Evolutionary conservation across 257 asterid genomes (phyloP).

Genomic region (Solanum tacnaense): DNA sequence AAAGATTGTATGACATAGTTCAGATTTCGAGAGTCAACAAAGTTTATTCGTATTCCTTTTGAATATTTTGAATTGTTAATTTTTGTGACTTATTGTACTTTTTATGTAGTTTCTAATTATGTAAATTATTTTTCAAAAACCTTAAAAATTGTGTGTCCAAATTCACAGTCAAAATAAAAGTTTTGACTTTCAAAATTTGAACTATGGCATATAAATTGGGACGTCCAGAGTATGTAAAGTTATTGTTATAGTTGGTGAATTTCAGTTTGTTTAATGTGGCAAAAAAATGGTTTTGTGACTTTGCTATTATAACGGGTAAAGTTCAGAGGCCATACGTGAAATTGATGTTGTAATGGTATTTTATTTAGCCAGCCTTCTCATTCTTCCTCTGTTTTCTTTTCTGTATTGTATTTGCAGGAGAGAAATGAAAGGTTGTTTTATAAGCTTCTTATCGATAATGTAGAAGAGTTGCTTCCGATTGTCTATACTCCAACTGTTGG

Average conservation of each 20-base stretch:
- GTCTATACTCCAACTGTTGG: conserved; percentile 92
- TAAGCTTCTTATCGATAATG: conserved; percentile 81
- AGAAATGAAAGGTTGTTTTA: conserved; percentile 86
- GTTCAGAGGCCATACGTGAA: not conserved
- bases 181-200: not conserved
- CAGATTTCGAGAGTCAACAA: not conserved
- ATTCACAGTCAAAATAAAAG: not conserved
- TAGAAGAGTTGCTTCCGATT: conserved; percentile 84
- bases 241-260: not conserved
- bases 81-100: no score
- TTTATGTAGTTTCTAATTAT: no score
- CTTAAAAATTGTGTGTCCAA: no score
- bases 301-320: not conserved
- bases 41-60: no score
- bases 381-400: not conserved
- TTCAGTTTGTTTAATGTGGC: not conserved
- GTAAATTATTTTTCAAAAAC: no score
- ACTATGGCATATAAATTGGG: not conserved
- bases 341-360: not conserved
- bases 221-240: not conserved
- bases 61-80: no score
- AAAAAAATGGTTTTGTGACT: not conserved
- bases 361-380: not conserved
- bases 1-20: not conserved
- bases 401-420: conserved; percentile 35